Base-by-base conservation (phyloP, 1,284 basidiomycete species). In the Grifola frondosa region DNA sequence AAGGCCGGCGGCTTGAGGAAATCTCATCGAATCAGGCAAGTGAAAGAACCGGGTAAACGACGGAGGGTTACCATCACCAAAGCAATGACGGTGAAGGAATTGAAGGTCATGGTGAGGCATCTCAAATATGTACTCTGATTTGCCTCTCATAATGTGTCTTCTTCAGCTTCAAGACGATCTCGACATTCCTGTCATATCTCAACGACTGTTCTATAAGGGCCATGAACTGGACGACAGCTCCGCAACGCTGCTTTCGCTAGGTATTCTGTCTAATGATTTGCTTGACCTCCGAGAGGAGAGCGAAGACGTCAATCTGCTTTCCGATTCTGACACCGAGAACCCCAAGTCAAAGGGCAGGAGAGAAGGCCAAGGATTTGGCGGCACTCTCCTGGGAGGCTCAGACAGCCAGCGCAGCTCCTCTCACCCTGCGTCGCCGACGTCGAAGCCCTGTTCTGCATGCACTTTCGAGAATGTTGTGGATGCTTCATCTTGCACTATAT, bases 351-450 rank as follows among this genome's bases (percentile, higher is more conserved):
- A 70, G 54, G 66, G 69, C 52, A 66, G 72, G 44, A 73, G 71
- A 16, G 85, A 87, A 63, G 85, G 79, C 19, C 73, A 75, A 56
- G 88, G 81, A 1, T 91, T 91, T 59, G 75, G 75, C 44, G 87
- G 87, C 20, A 91, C 88, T 11, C 61, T 87, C 21, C 70, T 91
- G 15, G 73, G 75, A 17, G 70, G 74, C 6, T 38, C 46, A 30
- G 25, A 42, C 37, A 26, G 30, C 21, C 22, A 48, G 37, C 16
- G n/a, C 37, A 35, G 33, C 24, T 40, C 48, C 21, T 38, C 50
- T 37, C 34, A 53, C n/a, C 28, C 48, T 15, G 44, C 37, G 25
- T 35, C 44, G 22, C 44, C 46, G 9, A 48, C 47, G 13, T 53
- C 52, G 29, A 56, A 51, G 23, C 39, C 59, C 11, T 64, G 63